Conservation (phyloP, 495 filamentous ascomycete species). For the Tuber melanosporum region DNA sequence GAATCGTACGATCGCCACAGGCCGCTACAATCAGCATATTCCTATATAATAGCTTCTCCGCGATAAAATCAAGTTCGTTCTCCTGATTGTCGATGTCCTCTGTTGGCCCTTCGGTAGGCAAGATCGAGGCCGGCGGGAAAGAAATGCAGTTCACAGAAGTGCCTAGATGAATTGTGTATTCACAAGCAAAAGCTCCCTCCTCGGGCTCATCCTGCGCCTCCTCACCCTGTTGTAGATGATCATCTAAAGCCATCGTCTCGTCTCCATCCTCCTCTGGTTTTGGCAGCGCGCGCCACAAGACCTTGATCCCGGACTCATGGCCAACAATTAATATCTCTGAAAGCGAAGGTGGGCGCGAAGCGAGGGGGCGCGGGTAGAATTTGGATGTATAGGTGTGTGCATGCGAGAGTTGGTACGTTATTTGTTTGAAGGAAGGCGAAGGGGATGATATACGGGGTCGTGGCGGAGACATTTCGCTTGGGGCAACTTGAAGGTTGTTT, state of each 20-base stretch:
- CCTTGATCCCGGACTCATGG: conserved; percentile 30
- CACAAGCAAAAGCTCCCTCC: conserved; percentile 29
- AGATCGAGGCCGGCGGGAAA: conserved; percentile 33
- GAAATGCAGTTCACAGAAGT: conserved; percentile 34
- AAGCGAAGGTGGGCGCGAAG: conserved; percentile 27
- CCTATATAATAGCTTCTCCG: conserved; percentile 49
- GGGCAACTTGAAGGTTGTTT: background rate
- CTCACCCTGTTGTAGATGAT: conserved; percentile 51
- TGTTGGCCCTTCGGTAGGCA: conserved; percentile 16
- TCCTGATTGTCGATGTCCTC: conserved; percentile 51
- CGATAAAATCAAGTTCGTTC: conserved; percentile 52
- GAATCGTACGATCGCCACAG: conserved; percentile 56
- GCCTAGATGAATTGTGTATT: conserved; percentile 38
- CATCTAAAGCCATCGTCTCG: conserved; percentile 54
- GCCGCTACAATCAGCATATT: conserved; percentile 53
- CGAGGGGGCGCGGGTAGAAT: conserved; percentile 29
- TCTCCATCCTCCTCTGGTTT: conserved; percentile 45
- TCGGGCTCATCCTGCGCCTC: conserved; percentile 29
- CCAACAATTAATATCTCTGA: conserved; percentile 30
- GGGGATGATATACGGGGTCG: conserved; percentile 9
- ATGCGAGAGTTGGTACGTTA: conserved; percentile 33
- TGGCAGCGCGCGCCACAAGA: conserved; percentile 29
- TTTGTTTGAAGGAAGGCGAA: conserved; percentile 21
- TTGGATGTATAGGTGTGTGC: conserved; percentile 27
- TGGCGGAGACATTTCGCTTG: conserved; percentile 17